phyloP scores from a whole-genome alignment of 257 asterid species.

The Solanum clarkiae region DNA sequence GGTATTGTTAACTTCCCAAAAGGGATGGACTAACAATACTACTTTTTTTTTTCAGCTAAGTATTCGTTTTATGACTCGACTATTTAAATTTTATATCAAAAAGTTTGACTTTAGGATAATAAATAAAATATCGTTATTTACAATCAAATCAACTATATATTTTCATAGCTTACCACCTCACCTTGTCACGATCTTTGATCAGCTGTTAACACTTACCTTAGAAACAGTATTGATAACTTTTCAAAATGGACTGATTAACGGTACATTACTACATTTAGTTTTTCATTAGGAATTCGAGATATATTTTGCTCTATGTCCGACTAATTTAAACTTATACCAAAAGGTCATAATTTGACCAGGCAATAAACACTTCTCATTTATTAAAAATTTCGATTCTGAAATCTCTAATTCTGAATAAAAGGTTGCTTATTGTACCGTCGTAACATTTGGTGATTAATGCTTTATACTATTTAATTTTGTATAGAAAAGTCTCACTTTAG shows the following conservation, averaged over 20 bases:
- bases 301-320: too few relatives aligned
- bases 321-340: not conserved
- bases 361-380: not conserved
- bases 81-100: not conserved
- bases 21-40: not conserved
- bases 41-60: too few relatives aligned
- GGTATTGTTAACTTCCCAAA: conserved; percentile 14
- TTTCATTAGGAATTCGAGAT: too few relatives aligned
- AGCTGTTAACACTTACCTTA: not conserved
- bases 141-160: fast-evolving
- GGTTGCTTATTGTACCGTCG: not conserved
- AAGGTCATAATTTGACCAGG: not conserved
- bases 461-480: not conserved
- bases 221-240: conserved; percentile 17
- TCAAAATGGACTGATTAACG: not conserved
- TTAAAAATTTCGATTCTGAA: not conserved
- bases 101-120: not conserved
- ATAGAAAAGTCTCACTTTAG: too few relatives aligned
- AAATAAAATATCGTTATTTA: not conserved
- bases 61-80: not conserved
- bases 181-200: not conserved
- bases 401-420: too few relatives aligned
- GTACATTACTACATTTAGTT: not conserved
- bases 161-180: not conserved
- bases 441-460: not conserved